A percentile compares a stretch with the other conserved stretches of the same genome.
Conservation (phyloP, 305 asterid genomes). For the Fraxinus greggii region DNA sequence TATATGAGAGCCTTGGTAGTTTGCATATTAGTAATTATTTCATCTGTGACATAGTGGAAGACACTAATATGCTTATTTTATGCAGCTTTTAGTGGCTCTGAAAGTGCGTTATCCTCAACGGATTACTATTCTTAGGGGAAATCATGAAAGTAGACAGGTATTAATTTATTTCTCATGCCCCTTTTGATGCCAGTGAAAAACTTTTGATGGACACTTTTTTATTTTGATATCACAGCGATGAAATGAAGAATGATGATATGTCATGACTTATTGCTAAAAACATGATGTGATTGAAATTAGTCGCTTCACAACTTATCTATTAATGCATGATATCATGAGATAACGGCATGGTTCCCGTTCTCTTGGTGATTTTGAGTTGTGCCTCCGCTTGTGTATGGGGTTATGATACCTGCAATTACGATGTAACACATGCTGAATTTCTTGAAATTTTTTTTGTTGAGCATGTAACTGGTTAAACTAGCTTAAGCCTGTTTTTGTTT, state of each 20-base stretch:
- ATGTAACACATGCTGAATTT: neutral
- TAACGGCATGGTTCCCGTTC: neutral
- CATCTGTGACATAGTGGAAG: neutral
- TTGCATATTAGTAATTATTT: neutral
- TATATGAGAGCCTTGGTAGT: neutral
- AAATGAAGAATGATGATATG: neutral
- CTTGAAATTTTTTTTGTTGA: neutral
- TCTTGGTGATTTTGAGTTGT: neutral
- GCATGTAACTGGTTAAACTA: neutral
- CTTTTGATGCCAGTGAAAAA: neutral
- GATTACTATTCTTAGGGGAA: conserved; percentile 90
- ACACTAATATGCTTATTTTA: conserved; percentile 28
- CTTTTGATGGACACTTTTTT: neutral
- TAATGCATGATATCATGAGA: neutral
- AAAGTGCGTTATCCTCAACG: conserved; percentile 93
- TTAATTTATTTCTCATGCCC: neutral
- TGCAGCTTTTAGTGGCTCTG: conserved; percentile 91
- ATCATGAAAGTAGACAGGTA: conserved; percentile 97
- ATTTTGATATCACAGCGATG: neutral
- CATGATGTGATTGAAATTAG: neutral
- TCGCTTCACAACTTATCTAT: neutral
- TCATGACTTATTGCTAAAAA: neutral
- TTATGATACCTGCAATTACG: neutral
- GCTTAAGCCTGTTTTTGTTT: neutral
- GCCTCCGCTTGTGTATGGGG: neutral